Evolutionary conservation across 306 rosid genomes (phyloP), one percentile per base, ranked within the genome.

Genomic region (Fragaria ananassa): DNA sequence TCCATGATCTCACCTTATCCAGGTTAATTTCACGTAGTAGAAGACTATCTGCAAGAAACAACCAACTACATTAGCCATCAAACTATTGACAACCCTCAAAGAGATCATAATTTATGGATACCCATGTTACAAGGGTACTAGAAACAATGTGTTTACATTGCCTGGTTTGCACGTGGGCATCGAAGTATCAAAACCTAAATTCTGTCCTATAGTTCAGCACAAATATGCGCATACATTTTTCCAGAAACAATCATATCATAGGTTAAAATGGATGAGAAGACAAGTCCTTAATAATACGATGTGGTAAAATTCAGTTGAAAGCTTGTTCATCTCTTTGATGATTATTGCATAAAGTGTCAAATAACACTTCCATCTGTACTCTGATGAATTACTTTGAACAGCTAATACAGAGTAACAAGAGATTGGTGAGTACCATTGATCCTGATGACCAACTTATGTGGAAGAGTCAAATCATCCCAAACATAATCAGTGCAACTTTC

Each of bases 391-490:
- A 62, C 25, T 50, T 29, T 46, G 14, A 81, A 71, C 64, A 35
- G 17, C 67, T 60, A 72, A 60, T 56, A 80, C 6, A 65, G 12
- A 61, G 19, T 5, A 63, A 51, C 17, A 73, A 81, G 73, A 80
- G 76, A 81, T 42, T 31, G 76, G 44, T 35, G 71, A 47, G 60
- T 81, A 91, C 97, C 97, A 78, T 83, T 82, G 49, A 92, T 84
- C 77, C 80, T 87, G 83, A 92, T 81, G 72, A 89, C 90, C 80
- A 95, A 76, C 73, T 74, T 88, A 77, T 70, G 98, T 11, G 97
- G 97, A 85, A 89, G 96, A 79, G 95, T 92, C 69, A 88, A 53
- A 82, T 95, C 96, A 90, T 90, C 98, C 98, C 98, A 95, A 68
- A 91, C 96, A 90, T 87, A 95, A 88, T 92, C 89, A 71, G 86